Evolutionary conservation across 2,329 filamentous ascomycete genomes (phyloP).

Genomic region (Penicillium sp.): DNA sequence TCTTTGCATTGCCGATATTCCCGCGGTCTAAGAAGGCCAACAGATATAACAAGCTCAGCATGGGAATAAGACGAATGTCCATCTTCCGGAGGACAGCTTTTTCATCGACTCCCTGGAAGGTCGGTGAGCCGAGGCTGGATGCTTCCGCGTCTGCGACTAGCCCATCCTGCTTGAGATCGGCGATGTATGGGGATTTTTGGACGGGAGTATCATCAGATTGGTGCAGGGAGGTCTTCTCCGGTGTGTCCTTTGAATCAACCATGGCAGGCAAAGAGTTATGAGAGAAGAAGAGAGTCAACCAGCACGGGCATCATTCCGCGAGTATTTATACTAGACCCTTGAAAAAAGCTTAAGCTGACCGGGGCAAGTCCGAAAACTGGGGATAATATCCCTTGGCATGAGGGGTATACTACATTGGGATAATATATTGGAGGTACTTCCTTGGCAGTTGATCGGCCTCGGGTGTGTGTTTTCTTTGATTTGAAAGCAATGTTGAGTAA

Average conservation of each 20-base stretch:
- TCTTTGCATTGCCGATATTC: conserved; percentile 32
- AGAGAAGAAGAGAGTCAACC: neutral
- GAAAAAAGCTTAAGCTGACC: neutral
- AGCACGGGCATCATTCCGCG: neutral
- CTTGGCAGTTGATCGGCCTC: neutral
- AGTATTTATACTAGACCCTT: neutral
- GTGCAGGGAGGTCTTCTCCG: conserved; percentile 7
- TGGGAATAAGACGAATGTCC: conserved; percentile 23
- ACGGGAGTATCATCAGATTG: conserved; percentile 8
- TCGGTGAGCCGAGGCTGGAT: neutral
- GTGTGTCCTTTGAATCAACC: conserved; percentile 2
- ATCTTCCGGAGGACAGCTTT: conserved; percentile 22
- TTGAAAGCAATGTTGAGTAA: neutral
- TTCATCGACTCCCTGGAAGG: conserved; percentile 14
- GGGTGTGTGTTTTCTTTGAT: neutral
- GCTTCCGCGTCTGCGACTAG: conserved; percentile 6
- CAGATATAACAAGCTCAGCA: conserved; percentile 24
- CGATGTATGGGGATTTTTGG: neutral
- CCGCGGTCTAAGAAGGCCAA: conserved; percentile 29
- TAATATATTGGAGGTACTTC: neutral
- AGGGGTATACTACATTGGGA: neutral
- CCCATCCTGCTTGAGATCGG: conserved; percentile 6
- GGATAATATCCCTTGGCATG: conserved; percentile 1
- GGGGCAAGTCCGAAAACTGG: conserved; percentile 2
- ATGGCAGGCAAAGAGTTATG: neutral